A percentile compares a stretch with the other conserved stretches of the same genome.
Conservation (phyloP, 23 red algal species). For the Gracilariopsis chorda region DNA sequence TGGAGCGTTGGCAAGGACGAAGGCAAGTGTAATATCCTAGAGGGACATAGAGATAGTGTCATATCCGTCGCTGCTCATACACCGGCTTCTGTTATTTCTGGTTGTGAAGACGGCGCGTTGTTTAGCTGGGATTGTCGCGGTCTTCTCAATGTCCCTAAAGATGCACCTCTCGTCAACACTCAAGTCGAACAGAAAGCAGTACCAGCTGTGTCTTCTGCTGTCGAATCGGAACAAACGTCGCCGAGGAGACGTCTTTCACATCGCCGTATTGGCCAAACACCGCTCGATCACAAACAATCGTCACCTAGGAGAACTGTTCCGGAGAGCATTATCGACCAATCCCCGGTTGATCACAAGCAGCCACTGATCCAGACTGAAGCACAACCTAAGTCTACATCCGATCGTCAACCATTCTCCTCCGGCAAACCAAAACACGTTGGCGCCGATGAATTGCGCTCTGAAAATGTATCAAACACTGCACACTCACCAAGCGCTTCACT, state of each 20-base stretch:
- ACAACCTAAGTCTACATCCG: neutral
- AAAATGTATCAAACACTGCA: neutral
- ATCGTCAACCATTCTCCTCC: neutral
- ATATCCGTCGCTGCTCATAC: slow-evolving; percentile 29
- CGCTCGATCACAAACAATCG: neutral
- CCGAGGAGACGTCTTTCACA: too few relatives aligned
- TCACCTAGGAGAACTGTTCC: neutral
- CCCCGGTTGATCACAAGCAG: neutral
- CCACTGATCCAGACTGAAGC: neutral
- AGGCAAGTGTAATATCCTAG: slow-evolving; percentile 8
- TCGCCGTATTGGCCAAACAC: neutral
- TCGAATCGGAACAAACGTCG: neutral
- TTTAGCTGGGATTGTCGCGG: slow-evolving; percentile 32
- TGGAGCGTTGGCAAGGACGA: slow-evolving; percentile 61
- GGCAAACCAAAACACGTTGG: neutral
- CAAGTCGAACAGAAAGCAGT: neutral
- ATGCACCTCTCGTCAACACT: neutral
- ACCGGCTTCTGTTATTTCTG: slow-evolving; percentile 23
- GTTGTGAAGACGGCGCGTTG: slow-evolving; percentile 66
- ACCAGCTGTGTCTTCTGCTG: neutral
- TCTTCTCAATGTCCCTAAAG: neutral
- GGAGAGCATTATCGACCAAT: neutral
- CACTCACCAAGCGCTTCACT: neutral
- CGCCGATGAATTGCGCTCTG: neutral
- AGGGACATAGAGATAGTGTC: slow-evolving; percentile 71